Conservation (phyloP, 2,329 filamentous ascomycete species). For the Colletotrichum lindemuthianum region DNA sequence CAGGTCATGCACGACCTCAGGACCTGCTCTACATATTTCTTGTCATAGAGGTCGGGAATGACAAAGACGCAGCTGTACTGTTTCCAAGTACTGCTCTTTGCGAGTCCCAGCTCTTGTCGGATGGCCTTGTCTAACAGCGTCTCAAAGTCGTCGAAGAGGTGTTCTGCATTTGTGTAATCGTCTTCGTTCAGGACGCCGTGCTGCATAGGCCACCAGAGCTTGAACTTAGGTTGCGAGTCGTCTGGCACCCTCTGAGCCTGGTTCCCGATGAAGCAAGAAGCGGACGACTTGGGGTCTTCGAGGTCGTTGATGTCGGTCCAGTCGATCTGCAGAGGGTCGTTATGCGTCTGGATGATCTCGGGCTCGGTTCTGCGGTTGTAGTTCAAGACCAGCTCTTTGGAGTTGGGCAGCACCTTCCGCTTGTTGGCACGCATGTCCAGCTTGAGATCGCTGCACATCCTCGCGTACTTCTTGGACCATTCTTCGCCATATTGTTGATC, state of each 20-base stretch:
- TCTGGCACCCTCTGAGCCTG: slow-evolving; percentile 89
- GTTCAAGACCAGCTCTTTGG: slow-evolving; percentile 93
- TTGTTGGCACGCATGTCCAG: slow-evolving; percentile 92
- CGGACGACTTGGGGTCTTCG: slow-evolving; percentile 70
- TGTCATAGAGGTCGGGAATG: slow-evolving; percentile 96
- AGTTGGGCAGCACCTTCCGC: slow-evolving; percentile 94
- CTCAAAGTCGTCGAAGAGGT: slow-evolving; percentile 87
- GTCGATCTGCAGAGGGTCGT: slow-evolving; percentile 91
- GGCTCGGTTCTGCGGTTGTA: slow-evolving; percentile 88
- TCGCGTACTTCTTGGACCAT: slow-evolving; percentile 77
- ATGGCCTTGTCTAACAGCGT: slow-evolving; percentile 88
- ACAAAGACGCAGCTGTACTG: slow-evolving; percentile 98
- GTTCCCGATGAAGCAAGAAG: slow-evolving; percentile 80
- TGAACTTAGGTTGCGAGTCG: slow-evolving; percentile 87
- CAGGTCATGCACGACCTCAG: slow-evolving; percentile 88
- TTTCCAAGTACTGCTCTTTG: slow-evolving; percentile 80
- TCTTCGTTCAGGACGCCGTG: slow-evolving; percentile 90
- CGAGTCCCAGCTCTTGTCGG: slow-evolving; percentile 82
- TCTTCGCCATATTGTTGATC: slow-evolving; percentile 93
- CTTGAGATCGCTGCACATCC: slow-evolving; percentile 88
- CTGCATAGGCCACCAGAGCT: slow-evolving; percentile 90
- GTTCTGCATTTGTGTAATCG: slow-evolving; percentile 83
- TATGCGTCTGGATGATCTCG: slow-evolving; percentile 92
- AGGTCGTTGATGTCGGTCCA: slow-evolving; percentile 85
- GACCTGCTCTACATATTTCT: slow-evolving; percentile 86